Conservation (phyloP, 2,329 filamentous ascomycete species). For the Dissoconium aciculare region DNA sequence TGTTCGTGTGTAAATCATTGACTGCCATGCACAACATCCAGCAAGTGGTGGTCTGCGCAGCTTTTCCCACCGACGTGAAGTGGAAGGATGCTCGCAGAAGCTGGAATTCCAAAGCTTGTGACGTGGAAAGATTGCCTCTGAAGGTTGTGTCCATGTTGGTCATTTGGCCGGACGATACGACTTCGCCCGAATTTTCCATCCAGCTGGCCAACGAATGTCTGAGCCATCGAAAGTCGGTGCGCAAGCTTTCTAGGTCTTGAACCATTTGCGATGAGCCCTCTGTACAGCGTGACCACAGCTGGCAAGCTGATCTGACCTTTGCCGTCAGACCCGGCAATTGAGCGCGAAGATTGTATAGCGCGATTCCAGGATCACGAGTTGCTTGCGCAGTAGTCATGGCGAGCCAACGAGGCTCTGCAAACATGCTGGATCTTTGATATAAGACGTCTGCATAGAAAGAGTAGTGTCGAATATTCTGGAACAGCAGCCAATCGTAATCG, state of each 20-base stretch:
- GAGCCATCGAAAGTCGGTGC: neutral
- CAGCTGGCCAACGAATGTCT: neutral
- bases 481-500: constrained; percentile 4
- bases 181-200: neutral
- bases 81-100: neutral
- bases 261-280: neutral
- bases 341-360: neutral
- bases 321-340: neutral
- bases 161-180: neutral
- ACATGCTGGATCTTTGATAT: neutral
- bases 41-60: neutral
- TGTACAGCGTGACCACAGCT: neutral
- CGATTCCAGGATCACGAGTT: neutral
- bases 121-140: neutral
- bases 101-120: neutral
- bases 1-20: neutral
- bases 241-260: neutral
- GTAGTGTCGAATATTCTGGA: constrained; percentile 3
- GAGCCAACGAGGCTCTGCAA: neutral
- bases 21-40: neutral
- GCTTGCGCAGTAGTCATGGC: neutral
- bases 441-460: constrained; percentile 1
- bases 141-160: neutral
- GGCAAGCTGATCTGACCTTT: neutral
- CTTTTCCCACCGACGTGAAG: neutral